phyloP scores from a whole-genome alignment of 2,329 filamentous ascomycete genomes.

The Aspergillus quadricinctus region DNA sequence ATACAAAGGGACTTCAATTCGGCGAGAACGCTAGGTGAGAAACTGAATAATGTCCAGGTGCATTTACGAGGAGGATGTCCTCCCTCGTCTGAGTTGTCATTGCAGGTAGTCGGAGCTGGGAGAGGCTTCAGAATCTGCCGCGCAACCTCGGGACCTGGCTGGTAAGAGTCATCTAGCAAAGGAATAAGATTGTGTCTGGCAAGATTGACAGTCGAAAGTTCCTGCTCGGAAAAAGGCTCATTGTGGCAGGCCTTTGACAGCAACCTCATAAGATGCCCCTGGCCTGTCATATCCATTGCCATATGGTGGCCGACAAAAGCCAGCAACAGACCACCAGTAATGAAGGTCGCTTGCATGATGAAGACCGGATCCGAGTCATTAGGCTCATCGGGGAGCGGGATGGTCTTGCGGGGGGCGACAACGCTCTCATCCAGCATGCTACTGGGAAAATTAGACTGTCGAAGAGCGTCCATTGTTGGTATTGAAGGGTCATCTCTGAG shows the following conservation, averaged over 20 bases:
- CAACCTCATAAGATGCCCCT: slow-evolving; percentile 44
- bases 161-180: slow-evolving; percentile 31
- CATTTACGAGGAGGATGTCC: slow-evolving; percentile 27
- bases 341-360: slow-evolving; percentile 9
- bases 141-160: slow-evolving; percentile 1
- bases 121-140: slow-evolving; percentile 6
- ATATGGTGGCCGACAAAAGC: slow-evolving; percentile 48
- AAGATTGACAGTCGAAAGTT: slow-evolving; percentile 43
- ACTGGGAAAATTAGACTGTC: slow-evolving; percentile 42
- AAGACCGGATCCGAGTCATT: slow-evolving; percentile 2
- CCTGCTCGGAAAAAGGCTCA: slow-evolving; percentile 45
- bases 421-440: slow-evolving; percentile 46
- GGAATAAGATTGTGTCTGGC: slow-evolving; percentile 36
- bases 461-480: slow-evolving; percentile 38
- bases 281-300: slow-evolving; percentile 50
- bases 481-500: slow-evolving; percentile 31
- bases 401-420: slow-evolving; percentile 40
- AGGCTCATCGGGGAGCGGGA: slow-evolving; percentile 26
- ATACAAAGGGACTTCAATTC: slow-evolving; percentile 40
- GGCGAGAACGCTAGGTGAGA: slow-evolving; percentile 35
- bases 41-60: slow-evolving; percentile 46
- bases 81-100: not conserved
- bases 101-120: slow-evolving; percentile 14
- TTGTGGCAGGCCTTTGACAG: slow-evolving; percentile 48
- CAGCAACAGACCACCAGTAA: slow-evolving; percentile 46